Conservation (phyloP, 768 basidiomycete species). For the Tremella yokohamensis region DNA sequence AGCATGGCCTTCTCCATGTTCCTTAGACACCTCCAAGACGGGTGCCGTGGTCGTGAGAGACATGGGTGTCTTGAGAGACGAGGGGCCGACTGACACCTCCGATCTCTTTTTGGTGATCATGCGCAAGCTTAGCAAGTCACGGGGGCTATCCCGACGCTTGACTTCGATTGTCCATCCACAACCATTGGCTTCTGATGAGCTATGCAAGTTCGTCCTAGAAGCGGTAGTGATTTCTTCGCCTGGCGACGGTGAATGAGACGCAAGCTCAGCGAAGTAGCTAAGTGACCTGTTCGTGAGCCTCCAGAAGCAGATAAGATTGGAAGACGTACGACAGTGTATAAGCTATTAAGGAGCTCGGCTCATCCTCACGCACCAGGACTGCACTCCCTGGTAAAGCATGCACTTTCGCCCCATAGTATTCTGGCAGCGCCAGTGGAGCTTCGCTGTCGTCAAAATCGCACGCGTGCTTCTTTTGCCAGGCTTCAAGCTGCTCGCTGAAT, state of each 20-base stretch:
- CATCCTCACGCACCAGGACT: slow-evolving; percentile 34
- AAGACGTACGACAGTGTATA: slow-evolving; percentile 39
- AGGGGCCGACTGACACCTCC: slow-evolving; percentile 21
- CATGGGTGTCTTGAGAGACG: slow-evolving; percentile 18
- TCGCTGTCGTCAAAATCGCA: neutral
- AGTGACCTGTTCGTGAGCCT: slow-evolving; percentile 20
- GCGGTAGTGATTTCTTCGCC: neutral
- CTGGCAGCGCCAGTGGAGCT: slow-evolving; percentile 10
- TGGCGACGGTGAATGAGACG: slow-evolving; percentile 6
- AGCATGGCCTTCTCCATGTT: slow-evolving; percentile 28
- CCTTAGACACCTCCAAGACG: slow-evolving; percentile 31
- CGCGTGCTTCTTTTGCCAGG: slow-evolving; percentile 10
- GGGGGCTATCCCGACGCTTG: slow-evolving; percentile 33
- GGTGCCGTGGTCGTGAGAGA: slow-evolving; percentile 30
- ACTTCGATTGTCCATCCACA: slow-evolving; percentile 32
- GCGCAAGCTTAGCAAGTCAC: slow-evolving; percentile 36
- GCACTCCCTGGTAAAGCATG: slow-evolving; percentile 34
- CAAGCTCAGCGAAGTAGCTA: slow-evolving; percentile 34
- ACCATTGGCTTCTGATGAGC: slow-evolving; percentile 4
- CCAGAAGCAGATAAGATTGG: neutral
- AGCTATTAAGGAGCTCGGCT: slow-evolving; percentile 41
- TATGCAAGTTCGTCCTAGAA: neutral
- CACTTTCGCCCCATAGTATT: slow-evolving; percentile 13
- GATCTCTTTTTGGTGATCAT: slow-evolving; percentile 34
- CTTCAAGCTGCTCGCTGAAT: slow-evolving; percentile 1